Evolutionary conservation across 140 eudicot species (phyloP).

Genomic region (Oenanthe javanica): DNA sequence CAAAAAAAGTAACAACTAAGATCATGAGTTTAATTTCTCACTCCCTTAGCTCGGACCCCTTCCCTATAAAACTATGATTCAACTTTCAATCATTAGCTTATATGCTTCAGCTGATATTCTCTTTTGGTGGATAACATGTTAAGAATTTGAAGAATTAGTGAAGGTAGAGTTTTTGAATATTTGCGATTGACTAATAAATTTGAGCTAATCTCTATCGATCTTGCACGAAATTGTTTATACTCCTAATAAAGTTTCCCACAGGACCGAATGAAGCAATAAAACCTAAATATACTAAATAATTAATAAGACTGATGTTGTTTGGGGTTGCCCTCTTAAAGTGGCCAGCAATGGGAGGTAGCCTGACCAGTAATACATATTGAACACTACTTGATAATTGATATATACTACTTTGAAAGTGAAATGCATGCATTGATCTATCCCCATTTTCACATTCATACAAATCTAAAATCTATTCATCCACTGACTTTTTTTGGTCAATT

Average conservation of each 20-base stretch:
- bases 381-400: neutral
- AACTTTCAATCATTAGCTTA: too few relatives aligned
- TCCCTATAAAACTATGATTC: neutral
- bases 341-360: conserved; percentile 8
- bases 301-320: neutral
- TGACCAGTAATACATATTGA: neutral
- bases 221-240: too few relatives aligned
- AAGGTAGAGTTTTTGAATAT: too few relatives aligned
- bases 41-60: too few relatives aligned
- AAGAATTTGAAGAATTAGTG: neutral
- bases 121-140: too few relatives aligned
- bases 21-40: too few relatives aligned
- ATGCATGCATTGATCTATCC: neutral
- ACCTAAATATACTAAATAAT: neutral
- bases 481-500: neutral
- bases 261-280: too few relatives aligned
- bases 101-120: neutral
- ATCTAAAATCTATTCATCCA: neutral
- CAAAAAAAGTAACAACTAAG: neutral
- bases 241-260: too few relatives aligned
- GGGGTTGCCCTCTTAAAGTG: neutral
- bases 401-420: neutral
- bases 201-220: too few relatives aligned
- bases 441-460: neutral
- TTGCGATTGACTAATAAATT: too few relatives aligned